A percentile compares a stretch with the other conserved stretches of the same genome.
These are phyloP conservation scores for Kwoniella pini DNA, from an alignment of 768 basidiomycete species.

Conservation along the genomic window DNA sequence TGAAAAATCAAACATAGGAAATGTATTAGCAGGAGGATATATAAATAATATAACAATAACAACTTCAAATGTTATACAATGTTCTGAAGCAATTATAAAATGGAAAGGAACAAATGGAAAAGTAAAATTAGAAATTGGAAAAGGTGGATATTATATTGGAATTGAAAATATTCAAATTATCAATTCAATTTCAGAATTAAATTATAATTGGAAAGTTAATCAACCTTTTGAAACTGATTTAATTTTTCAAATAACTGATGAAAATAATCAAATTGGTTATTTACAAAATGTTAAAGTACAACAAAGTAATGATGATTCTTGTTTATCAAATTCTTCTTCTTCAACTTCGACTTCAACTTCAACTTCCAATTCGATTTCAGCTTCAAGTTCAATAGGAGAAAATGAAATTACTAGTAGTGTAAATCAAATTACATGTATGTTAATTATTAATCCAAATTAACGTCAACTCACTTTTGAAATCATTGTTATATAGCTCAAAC, in stretches of 20 bases:
- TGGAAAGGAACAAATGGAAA: conserved; percentile 45
- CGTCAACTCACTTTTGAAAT: too few species aligned
- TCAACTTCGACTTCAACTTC: neutral
- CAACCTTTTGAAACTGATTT: conserved; percentile 32
- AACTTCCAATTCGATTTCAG: too few species aligned
- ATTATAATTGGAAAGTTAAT: conserved; percentile 37
- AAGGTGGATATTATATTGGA: conserved; percentile 49
- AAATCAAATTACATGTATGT: too few species aligned
- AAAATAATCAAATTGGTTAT: conserved; percentile 39
- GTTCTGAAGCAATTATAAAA: conserved; percentile 38
- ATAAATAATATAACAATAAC: conserved; percentile 43
- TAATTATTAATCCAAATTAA: too few species aligned
- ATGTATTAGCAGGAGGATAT: conserved; percentile 11
- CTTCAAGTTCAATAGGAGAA: too few species aligned
- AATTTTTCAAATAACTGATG: conserved; percentile 51
- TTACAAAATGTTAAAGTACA: conserved; percentile 46
- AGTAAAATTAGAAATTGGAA: conserved; percentile 41
- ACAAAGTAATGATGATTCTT: conserved; percentile 25
- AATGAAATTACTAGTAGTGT: too few species aligned
- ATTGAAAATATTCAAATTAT: conserved; percentile 32
- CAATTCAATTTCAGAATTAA: conserved; percentile 18
- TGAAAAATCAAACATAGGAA: conserved; percentile 4
- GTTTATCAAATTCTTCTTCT: conserved; percentile 25
- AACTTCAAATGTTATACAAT: conserved; percentile 42
- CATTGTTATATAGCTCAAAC: too few species aligned